Base-by-base conservation (phyloP, 2,329 filamentous ascomycete species). In the Penicillium sp. region DNA sequence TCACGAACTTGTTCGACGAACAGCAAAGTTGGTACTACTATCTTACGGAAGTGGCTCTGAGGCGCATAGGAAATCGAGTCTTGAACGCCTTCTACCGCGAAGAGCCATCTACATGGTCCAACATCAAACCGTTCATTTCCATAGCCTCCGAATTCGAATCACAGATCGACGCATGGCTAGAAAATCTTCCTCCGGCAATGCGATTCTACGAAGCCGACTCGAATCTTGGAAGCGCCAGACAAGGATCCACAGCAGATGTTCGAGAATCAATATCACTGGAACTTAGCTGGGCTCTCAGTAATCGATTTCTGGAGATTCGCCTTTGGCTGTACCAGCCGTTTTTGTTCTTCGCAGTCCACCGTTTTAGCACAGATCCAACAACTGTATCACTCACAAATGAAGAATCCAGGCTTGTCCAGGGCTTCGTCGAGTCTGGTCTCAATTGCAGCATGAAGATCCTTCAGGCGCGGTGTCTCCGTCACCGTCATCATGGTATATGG, bases 1-100 rank as follows among this genome's bases (percentile, higher is more conserved):
- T 51, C 9, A 54, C 58, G 29, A 47, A 55, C 21, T 43, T 62
- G 5, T 62, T 52, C 27, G 55, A 67, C 32, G 64, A 75, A 56
- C 67, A 75, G 43, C 64, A 74, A 48, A 73, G 71, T 51, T 78
- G 76, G 76, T 77, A 74, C 58, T 77, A 77, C 57, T 79, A 78
- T 49, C 66, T 77, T 6, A 75, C 76, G 1, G 76, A 79, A 50
- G 73, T 78, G 43, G 73, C 77, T 0, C 65, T 75, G 5, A 64
- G 76, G 2, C 69, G 76, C 3, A 75, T 79, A 42, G 71, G 71
- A 39, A 77, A 78, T 50, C 68, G 75, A 18, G 71, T 77, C 18
- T 60, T 77, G 43, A 75, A 71, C 56, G 62, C 65, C 3, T 72
- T 72, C 47, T 73, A 64, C 51, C 49, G 54, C 21, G 47, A 59